These are phyloP conservation scores for Rhynchospora breviuscula DNA, from an alignment of 176 grass and related monocot genomes.

Conservation along the genomic window DNA sequence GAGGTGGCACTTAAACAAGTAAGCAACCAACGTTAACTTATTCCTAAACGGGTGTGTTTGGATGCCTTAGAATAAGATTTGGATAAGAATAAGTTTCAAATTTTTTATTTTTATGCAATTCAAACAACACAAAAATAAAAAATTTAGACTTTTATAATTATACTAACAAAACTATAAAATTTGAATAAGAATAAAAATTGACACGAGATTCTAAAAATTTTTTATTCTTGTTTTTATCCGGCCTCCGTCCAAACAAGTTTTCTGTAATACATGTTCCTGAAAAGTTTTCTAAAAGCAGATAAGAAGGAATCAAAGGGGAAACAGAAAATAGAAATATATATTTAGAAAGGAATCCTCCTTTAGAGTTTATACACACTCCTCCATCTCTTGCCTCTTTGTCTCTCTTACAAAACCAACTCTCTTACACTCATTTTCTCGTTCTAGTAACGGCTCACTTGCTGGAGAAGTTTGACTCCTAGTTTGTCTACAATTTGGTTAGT, in stretches of 20 bases:
- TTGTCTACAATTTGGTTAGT: not conserved
- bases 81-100: too few relatives aligned
- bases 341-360: not conserved
- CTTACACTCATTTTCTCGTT: not conserved
- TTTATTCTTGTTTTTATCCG: too few relatives aligned
- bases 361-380: not conserved
- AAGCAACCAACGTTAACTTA: not conserved
- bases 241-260: too few relatives aligned
- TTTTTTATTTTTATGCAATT: too few relatives aligned
- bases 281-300: not conserved
- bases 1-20: not conserved
- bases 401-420: not conserved
- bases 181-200: too few relatives aligned
- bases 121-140: too few relatives aligned
- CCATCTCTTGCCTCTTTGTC: not conserved
- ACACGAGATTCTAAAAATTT: too few relatives aligned
- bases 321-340: not conserved
- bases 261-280: too few relatives aligned
- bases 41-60: too few relatives aligned
- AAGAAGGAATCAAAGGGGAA: not conserved
- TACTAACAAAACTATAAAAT: too few relatives aligned
- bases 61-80: too few relatives aligned
- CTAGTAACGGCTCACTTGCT: not conserved
- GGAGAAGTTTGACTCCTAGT: not conserved
- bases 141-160: too few relatives aligned